Conservation (phyloP, 805 yeast genomes). For the Torulaspora maleeae region DNA sequence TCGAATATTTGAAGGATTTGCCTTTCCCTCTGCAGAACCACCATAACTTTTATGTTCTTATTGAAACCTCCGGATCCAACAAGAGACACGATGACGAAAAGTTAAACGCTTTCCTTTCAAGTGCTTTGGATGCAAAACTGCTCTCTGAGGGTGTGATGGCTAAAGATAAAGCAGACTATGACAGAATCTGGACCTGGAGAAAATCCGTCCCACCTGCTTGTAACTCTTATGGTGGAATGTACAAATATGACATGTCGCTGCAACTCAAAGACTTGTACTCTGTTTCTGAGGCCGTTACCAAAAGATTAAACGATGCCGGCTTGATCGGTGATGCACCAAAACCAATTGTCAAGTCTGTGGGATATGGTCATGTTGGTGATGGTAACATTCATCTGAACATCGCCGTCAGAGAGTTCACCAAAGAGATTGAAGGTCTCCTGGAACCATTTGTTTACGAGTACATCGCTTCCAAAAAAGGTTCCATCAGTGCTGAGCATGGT, state of each 20-base stretch:
- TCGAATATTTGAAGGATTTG: conserved; percentile 45
- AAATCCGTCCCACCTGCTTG: conserved; percentile 84
- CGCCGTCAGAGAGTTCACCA: conserved; percentile 71
- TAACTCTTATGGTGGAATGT: conserved; percentile 78
- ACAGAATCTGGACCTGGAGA: conserved; percentile 83
- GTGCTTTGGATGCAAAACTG: conserved; percentile 67
- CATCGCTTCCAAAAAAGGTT: conserved; percentile 61
- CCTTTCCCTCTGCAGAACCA: conserved; percentile 70
- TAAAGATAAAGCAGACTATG: conserved; percentile 78
- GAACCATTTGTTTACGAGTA: conserved; percentile 93
- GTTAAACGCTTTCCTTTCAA: conserved; percentile 69
- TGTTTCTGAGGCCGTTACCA: conserved; percentile 64
- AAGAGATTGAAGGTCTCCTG: conserved; percentile 63
- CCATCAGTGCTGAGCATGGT: conserved; percentile 91
- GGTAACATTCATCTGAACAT: conserved; percentile 89
- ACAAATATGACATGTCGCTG: conserved; percentile 86
- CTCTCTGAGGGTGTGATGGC: conserved; percentile 86
- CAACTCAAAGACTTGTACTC: conserved; percentile 73
- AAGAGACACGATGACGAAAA: conserved; percentile 85
- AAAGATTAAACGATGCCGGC: conserved; percentile 47
- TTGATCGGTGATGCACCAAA: conserved; percentile 57
- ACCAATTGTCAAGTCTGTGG: conserved; percentile 87
- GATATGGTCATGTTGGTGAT: conserved; percentile 92
- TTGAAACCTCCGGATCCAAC: conserved; percentile 89
- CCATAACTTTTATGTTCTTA: conserved; percentile 77